Evolutionary conservation across 805 yeast genomes (phyloP).

Genomic region (Barnettozyma botsteinii): DNA sequence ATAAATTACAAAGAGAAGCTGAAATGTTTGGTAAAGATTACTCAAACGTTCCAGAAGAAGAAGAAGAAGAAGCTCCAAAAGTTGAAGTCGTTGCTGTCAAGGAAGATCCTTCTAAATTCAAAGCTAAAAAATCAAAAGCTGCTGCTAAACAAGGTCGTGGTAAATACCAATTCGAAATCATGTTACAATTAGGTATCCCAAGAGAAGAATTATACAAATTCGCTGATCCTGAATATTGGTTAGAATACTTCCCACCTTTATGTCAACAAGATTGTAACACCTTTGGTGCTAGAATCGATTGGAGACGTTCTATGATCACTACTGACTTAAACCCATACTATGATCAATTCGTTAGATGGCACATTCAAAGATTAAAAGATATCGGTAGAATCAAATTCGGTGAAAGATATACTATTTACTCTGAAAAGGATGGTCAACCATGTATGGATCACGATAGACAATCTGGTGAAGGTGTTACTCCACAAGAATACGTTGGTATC

Average conservation of each 20-base stretch:
- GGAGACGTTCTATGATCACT: conserved; percentile 95
- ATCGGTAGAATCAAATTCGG: conserved; percentile 94
- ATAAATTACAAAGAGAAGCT: conserved; percentile 86
- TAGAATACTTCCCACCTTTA: conserved; percentile 84
- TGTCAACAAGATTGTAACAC: conserved; percentile 72
- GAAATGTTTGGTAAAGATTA: conserved; percentile 86
- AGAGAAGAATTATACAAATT: conserved; percentile 79
- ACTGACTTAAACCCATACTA: conserved; percentile 94
- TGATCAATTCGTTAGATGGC: conserved; percentile 95
- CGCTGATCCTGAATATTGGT: conserved; percentile 92
- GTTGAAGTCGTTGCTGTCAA: conserved; percentile 32
- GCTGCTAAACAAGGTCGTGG: conserved; percentile 91
- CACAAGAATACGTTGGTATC: conserved; percentile 93
- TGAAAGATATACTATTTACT: conserved; percentile 94
- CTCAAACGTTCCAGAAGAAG: conserved; percentile 57
- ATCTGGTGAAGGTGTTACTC: conserved; percentile 94
- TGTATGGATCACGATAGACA: conserved; percentile 99
- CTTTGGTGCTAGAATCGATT: conserved; percentile 92
- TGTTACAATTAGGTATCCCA: conserved; percentile 89
- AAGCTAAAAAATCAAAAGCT: conserved; percentile 90
- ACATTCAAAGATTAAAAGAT: conserved; percentile 80
- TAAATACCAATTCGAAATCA: conserved; percentile 92
- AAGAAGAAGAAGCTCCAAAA: conserved; percentile 44
- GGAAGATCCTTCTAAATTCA: conserved; percentile 85
- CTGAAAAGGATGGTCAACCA: conserved; percentile 97